Conservation (phyloP, 2,329 filamentous ascomycete species). For the Nannizzia gypsea region DNA sequence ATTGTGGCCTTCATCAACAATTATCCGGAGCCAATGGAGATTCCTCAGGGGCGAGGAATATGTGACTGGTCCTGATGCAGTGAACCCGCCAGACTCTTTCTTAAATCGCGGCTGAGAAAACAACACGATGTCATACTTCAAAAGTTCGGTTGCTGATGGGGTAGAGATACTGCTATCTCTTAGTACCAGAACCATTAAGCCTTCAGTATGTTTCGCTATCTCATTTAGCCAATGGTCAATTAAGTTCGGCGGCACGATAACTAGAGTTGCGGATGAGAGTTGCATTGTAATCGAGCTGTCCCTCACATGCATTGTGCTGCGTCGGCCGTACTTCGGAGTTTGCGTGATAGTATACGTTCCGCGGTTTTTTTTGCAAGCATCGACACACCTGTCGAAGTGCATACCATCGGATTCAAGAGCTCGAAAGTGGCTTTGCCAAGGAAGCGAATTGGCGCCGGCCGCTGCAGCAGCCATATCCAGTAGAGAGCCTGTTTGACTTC, state of each 20-base stretch:
- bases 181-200: conserved; percentile 54
- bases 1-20: conserved; percentile 84
- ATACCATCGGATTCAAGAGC: conserved; percentile 37
- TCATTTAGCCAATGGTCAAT: conserved; percentile 75
- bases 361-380: conserved; percentile 46
- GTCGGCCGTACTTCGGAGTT: conserved; percentile 31
- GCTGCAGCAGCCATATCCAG: conserved; percentile 64
- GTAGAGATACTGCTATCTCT: conserved; percentile 41
- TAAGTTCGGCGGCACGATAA: conserved; percentile 74
- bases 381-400: conserved; percentile 44
- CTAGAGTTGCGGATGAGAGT: conserved; percentile 48
- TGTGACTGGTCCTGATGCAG: conserved; percentile 30
- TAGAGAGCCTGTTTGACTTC: conserved; percentile 48
- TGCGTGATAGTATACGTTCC: conserved; percentile 48
- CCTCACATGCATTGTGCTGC: conserved; percentile 27
- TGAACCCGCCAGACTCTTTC: conserved; percentile 39
- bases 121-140: conserved; percentile 62
- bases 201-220: conserved; percentile 62
- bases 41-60: conserved; percentile 53
- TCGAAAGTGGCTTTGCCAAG: conserved; percentile 58
- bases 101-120: conserved; percentile 68
- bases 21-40: conserved; percentile 75
- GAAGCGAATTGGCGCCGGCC: conserved; percentile 53
- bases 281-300: neutral
- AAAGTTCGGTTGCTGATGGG: conserved; percentile 47